Conservation (phyloP, 352 stramenopile species). For the Phytopythium vexans region DNA sequence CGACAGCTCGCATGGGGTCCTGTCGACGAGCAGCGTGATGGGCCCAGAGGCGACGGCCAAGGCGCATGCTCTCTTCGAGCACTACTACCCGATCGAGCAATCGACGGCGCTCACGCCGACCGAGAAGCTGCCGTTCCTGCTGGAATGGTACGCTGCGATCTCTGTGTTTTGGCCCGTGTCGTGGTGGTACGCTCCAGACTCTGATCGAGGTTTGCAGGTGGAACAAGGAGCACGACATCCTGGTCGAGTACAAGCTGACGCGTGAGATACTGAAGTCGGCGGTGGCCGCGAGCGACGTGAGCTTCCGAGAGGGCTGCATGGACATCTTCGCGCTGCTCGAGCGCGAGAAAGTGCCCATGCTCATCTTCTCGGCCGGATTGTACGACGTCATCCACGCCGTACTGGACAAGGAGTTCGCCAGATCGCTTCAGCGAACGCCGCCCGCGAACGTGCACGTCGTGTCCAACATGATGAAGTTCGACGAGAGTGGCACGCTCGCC, state of each 20-base stretch:
- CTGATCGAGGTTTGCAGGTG: slow-evolving; percentile 19
- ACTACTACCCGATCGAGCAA: slow-evolving; percentile 80
- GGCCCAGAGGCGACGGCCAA: slow-evolving; percentile 24
- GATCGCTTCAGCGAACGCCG: slow-evolving; percentile 16
- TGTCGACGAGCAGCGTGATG: slow-evolving; percentile 51
- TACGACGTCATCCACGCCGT: slow-evolving; percentile 81
- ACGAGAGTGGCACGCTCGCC: slow-evolving; percentile 32
- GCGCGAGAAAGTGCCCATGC: slow-evolving; percentile 53
- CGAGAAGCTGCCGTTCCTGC: slow-evolving; percentile 79
- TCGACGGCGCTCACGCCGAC: slow-evolving; percentile 54
- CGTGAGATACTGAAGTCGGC: slow-evolving; percentile 38
- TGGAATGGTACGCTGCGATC: slow-evolving; percentile 39
- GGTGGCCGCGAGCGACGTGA: slow-evolving; percentile 47
- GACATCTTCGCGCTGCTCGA: slow-evolving; percentile 61
- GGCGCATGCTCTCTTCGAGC: slow-evolving; percentile 43
- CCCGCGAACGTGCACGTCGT: slow-evolving; percentile 72
- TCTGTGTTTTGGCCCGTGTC: not conserved
- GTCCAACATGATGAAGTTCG: slow-evolving; percentile 82
- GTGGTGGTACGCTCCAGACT: not conserved
- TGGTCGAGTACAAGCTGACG: slow-evolving; percentile 58
- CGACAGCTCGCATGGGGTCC: slow-evolving; percentile 43
- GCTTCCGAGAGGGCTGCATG: slow-evolving; percentile 53
- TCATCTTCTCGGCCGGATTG: slow-evolving; percentile 71
- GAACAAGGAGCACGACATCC: slow-evolving; percentile 38
- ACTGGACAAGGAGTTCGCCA: slow-evolving; percentile 62